These are phyloP conservation scores for Toxicodendron radicans DNA, from an alignment of 345 rosid species.

Conservation along the genomic window DNA sequence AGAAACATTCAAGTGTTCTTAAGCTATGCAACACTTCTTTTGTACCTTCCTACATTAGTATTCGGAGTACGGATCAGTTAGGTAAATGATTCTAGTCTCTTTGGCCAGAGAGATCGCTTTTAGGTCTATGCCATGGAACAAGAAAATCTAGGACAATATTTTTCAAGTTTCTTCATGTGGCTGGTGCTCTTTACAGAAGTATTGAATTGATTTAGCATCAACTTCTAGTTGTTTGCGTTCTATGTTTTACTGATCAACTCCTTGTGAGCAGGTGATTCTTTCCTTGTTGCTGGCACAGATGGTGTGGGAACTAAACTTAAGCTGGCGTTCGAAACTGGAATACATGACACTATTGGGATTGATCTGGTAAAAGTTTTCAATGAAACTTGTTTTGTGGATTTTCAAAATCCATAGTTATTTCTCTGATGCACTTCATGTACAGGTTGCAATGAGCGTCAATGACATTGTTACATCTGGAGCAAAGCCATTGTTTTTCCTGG, in stretches of 20 bases:
- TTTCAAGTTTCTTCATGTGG: neutral
- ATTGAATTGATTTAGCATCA: neutral
- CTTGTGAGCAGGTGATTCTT: constrained; percentile 65
- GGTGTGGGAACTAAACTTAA: constrained; percentile 99
- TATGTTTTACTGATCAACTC: constrained; percentile 14
- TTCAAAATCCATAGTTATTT: constrained; percentile 6
- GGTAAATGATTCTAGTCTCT: neutral
- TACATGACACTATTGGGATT: constrained; percentile 89
- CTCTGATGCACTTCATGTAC: constrained; percentile 11
- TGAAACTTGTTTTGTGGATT: neutral
- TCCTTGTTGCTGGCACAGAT: constrained; percentile 94
- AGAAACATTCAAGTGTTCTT: no score
- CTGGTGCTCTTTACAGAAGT: neutral
- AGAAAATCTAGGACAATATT: neutral
- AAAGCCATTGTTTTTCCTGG: constrained; percentile 88
- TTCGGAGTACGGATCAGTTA: neutral
- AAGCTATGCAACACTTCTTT: no score
- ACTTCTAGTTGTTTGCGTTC: neutral
- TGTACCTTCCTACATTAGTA: no score
- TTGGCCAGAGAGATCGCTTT: neutral
- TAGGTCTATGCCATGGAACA: neutral
- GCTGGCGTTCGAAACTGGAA: constrained; percentile 88
- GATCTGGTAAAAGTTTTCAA: constrained; percentile 57
- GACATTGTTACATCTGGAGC: constrained; percentile 97
- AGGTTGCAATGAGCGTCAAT: constrained; percentile 99